Base-by-base conservation (phyloP, 805 yeast genomes). In the Wickerhamomyces bisporus region DNA sequence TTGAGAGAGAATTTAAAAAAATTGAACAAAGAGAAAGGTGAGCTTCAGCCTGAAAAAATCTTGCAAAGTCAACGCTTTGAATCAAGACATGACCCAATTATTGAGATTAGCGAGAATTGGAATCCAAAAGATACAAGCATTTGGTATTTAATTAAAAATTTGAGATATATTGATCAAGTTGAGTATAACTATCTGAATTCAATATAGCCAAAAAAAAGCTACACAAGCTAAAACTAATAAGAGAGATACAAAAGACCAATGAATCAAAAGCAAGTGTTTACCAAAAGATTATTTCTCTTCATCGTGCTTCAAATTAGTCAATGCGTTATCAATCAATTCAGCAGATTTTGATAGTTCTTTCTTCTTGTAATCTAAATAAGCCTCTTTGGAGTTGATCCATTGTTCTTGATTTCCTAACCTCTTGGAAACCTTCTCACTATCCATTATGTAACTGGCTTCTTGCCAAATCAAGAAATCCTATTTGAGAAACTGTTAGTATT, bases 381-480 rank as follows among this genome's bases (percentile, higher is more conserved):
- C 29, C 21, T 52, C 54, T 35, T 52, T 54, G 13, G 40, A 30
- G n/a, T 33, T 39, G 10, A 48, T 40, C 57, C 59, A 54, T 7
- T 37, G 34, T 35, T 53, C 59, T 15, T 46, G 50, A 2, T 9
- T 17, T 2, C 45, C 42, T 14, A 54, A 38, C 20, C 45, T 41
- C 30, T 33, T 38, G 3, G 49, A 39, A 2, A 47, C 52, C 14
- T 41, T 41, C 35, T 48, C 55, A 20, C 47, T 44, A 36, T 54
- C 59, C 30, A 48, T 31, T 12, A 52, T 36, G 29, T 45, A 54
- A 3, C 45, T 50, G 7, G 53, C 28, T 30, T 54, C 57, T 36
- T 54, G 59, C 59, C 59, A 54, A 13, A 52, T 35, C 19, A 46
- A 23, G 10, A 51, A 32, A n/a, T 51, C 43, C 55, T 50, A 20